These are phyloP conservation scores for Myrmaecium sp. DNA, from an alignment of 2,329 filamentous ascomycete genomes.

Conservation along the genomic window DNA sequence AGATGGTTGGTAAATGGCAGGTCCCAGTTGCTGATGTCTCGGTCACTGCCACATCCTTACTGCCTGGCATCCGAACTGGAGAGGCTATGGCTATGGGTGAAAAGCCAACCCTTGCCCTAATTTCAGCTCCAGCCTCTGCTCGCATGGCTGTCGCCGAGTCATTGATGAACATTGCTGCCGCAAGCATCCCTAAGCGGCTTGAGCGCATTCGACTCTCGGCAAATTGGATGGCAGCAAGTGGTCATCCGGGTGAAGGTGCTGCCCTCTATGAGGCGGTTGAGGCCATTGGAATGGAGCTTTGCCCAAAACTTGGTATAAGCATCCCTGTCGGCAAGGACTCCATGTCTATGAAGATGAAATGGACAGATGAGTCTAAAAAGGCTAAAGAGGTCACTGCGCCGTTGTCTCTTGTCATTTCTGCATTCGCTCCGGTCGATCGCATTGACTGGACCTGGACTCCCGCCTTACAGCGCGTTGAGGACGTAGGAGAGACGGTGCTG, in stretches of 20 bases:
- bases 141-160: conserved; percentile 94
- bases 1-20: conserved; percentile 96
- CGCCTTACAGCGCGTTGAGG: conserved; percentile 62
- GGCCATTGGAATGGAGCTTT: conserved; percentile 83
- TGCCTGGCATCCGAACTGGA: conserved; percentile 55
- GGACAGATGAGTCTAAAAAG: conserved; percentile 56
- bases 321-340: conserved; percentile 98
- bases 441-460: conserved; percentile 87
- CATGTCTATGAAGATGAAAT: conserved; percentile 97
- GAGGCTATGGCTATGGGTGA: conserved; percentile 99
- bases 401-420: conserved; percentile 77
- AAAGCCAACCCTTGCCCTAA: conserved; percentile 74
- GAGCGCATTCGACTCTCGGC: conserved; percentile 74
- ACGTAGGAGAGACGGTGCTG: conserved; percentile 75
- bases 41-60: conserved; percentile 72
- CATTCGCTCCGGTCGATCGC: conserved; percentile 71
- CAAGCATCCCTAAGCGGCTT: conserved; percentile 54
- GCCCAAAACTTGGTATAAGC: conserved; percentile 73
- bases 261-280: conserved; percentile 86
- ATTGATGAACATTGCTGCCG: conserved; percentile 81
- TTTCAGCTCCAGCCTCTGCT: conserved; percentile 76
- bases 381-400: conserved; percentile 81
- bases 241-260: conserved; percentile 80
- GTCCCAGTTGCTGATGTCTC: conserved; percentile 86
- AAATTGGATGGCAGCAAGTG: conserved; percentile 98